phyloP scores from a whole-genome alignment of 352 stramenopile genomes.

The Pythium chondricola region DNA sequence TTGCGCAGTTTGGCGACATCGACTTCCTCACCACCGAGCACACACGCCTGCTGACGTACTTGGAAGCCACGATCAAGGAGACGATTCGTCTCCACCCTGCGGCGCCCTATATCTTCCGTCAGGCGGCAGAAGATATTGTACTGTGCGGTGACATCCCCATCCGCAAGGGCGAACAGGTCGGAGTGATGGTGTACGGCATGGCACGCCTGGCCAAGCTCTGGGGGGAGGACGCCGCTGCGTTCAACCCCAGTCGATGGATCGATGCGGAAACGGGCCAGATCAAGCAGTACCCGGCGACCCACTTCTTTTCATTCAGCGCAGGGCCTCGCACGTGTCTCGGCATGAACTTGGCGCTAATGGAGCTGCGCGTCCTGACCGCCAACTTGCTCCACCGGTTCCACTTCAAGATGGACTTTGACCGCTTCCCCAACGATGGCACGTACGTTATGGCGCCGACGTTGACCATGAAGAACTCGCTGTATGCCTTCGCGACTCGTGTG shows the following conservation, averaged over 20 bases:
- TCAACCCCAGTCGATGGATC: conserved; percentile 52
- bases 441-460: conserved; percentile 6
- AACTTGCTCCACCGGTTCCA: conserved; percentile 11
- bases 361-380: conserved; percentile 18
- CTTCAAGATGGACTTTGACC: conserved; percentile 2
- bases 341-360: conserved; percentile 38
- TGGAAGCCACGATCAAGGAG: conserved; percentile 51
- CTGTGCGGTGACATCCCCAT: conserved; percentile 27
- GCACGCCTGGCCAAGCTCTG: conserved; percentile 27
- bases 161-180: conserved; percentile 15
- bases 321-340: conserved; percentile 42
- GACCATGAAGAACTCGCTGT: conserved; percentile 15
- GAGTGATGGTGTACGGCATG: conserved; percentile 28
- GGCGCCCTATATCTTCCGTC: conserved; percentile 53
- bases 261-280: conserved; percentile 6
- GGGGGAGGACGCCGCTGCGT: conserved; percentile 42
- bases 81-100: conserved; percentile 54
- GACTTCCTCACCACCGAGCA: conserved; percentile 39
- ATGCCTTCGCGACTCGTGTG: neutral
- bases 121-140: conserved; percentile 44
- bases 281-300: conserved; percentile 7
- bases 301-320: conserved; percentile 34
- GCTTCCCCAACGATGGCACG: conserved; percentile 14
- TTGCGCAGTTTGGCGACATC: neutral
- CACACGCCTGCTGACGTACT: conserved; percentile 40